Base-by-base conservation (phyloP, 495 filamentous ascomycete genomes). In the Penicillium subrubescens region DNA sequence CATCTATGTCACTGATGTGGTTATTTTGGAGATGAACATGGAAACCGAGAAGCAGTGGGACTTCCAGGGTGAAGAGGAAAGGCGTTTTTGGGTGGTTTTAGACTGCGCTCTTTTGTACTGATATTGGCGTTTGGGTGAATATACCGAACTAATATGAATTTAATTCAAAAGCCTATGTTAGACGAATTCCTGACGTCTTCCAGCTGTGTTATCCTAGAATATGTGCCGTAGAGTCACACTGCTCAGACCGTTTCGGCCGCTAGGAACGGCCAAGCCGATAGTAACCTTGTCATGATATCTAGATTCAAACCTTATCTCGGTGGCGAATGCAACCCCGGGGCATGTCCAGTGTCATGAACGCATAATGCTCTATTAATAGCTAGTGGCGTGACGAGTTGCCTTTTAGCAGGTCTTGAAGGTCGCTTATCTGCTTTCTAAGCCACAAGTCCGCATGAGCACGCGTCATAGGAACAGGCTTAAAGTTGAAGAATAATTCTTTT, bases 71-170 rank as follows among this genome's bases (percentile, higher is more conserved):
- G 37, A 62, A 43, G 57, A 60, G 51, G 37, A 37, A 37, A 6
- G 66, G 66, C 54, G 68, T 66, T 68, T 14, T 25, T 46, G 51
- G 60, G 53, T 63, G 57, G 48, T 12, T 56, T 58, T 71, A 48
- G 51, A 63, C 44, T 55, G 29, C 41, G 31, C 33, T 61, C 34
- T 57, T 57, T 67, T 34, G 37, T 65, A n/a, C 52, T 59, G 56
- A 31, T 52, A 51, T 54, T 15, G 21, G 41, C 57, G 27, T 60
- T 58, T 57, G 62, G 34, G 53, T 41, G 56, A 63, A 34, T 61
- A 55, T 66, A 66, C 48, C 33, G 31, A 58, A 52, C 52, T 68
- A 62, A 68, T 71, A 59, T 66, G 61, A 68, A 53, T 55, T 0
- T 63, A 63, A 63, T 63, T 48, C 19, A 64, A 58, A 64, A 57